Conservation (phyloP, 2,329 filamentous ascomycete species). For the Clonostachys solani region DNA sequence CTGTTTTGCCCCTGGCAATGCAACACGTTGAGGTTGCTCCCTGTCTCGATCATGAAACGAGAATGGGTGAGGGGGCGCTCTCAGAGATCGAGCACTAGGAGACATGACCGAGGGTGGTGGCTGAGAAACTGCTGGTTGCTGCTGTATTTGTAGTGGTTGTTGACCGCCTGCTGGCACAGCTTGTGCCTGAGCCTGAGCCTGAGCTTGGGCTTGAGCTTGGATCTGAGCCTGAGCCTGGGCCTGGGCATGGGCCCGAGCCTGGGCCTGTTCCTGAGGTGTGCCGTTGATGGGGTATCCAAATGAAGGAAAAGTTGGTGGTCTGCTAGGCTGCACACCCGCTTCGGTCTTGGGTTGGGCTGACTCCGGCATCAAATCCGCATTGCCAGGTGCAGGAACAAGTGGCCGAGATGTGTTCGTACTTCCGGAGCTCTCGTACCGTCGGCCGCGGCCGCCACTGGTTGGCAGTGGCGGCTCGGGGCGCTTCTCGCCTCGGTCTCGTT, state of each 20-base stretch:
- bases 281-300: constrained; percentile 44
- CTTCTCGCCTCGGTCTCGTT: constrained; percentile 51
- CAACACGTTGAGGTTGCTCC: constrained; percentile 29
- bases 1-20: constrained; percentile 31
- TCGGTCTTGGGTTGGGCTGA: constrained; percentile 40
- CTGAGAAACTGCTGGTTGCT: constrained; percentile 28
- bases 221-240: neutral
- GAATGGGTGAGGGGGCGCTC: neutral
- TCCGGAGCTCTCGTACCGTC: constrained; percentile 42
- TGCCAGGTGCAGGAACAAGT: constrained; percentile 41
- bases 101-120: constrained; percentile 40
- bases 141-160: constrained; percentile 21
- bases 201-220: constrained; percentile 5
- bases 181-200: constrained; percentile 15
- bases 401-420: constrained; percentile 21
- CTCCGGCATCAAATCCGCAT: constrained; percentile 39
- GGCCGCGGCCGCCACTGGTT: constrained; percentile 37
- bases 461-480: constrained; percentile 57
- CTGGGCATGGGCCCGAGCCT: neutral
- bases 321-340: constrained; percentile 19
- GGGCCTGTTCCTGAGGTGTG: constrained; percentile 20
- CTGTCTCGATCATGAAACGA: constrained; percentile 20
- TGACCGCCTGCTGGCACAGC: constrained; percentile 6
- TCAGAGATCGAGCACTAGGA: constrained; percentile 30
- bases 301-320: constrained; percentile 30